Conservation (phyloP, 176 grass and related monocot genomes). For the Ensete ventricosum region DNA sequence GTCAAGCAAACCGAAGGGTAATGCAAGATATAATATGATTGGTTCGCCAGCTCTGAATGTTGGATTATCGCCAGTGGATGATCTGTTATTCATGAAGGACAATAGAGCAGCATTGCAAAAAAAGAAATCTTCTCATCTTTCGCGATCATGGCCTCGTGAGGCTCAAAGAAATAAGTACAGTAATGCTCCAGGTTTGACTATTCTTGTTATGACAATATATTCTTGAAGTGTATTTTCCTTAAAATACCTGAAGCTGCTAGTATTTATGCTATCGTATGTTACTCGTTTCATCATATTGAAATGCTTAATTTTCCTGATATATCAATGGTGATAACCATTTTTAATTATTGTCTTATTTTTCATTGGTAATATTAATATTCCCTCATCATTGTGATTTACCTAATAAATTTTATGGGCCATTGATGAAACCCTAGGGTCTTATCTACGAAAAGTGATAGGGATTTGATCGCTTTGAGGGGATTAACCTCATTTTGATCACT, state of each 20-base stretch:
- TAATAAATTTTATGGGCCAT: too few species aligned
- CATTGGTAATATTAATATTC: too few species aligned
- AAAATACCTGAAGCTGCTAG: background rate
- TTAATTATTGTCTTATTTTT: too few species aligned
- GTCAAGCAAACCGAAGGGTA: slow-evolving; percentile 28
- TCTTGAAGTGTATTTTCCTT: background rate
- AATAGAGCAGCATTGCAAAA: slow-evolving; percentile 25
- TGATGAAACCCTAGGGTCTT: too few species aligned
- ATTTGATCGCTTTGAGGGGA: too few species aligned
- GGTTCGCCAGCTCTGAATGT: slow-evolving; percentile 24
- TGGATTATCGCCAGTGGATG: slow-evolving; percentile 33
- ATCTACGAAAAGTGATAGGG: too few species aligned
- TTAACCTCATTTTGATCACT: too few species aligned
- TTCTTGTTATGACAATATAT: background rate
- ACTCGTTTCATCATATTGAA: background rate
- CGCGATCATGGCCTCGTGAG: slow-evolving; percentile 59
- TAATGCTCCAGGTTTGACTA: slow-evolving; percentile 31
- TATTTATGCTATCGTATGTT: background rate
- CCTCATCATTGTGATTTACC: too few species aligned
- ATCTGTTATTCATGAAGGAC: slow-evolving; percentile 61
- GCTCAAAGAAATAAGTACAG: slow-evolving; percentile 38
- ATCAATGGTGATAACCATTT: too few species aligned
- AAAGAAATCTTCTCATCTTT: slow-evolving; percentile 52
- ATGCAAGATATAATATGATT: slow-evolving; percentile 1
- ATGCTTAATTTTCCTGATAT: background rate